Conservation (phyloP, 179 eudicot species). For the Amaranthus tricolor region DNA sequence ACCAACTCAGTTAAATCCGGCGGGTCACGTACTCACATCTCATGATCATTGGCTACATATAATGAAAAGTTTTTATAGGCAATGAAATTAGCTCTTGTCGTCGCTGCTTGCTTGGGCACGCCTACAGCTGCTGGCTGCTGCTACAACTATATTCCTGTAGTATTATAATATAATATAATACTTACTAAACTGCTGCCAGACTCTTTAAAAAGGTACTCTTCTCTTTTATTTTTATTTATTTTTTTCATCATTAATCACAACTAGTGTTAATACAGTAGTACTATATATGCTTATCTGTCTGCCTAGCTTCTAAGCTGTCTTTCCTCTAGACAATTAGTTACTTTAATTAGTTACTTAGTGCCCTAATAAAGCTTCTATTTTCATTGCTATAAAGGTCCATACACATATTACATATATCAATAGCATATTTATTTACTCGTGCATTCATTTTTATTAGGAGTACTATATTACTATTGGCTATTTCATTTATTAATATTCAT, state of each 20-base stretch:
- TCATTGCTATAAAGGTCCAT: too few relatives aligned
- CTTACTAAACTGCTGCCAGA: conserved; percentile 25
- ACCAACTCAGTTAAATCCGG: too few relatives aligned
- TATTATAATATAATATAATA: background rate
- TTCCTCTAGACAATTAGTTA: too few relatives aligned
- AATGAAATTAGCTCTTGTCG: conserved; percentile 18
- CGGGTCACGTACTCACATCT: too few relatives aligned
- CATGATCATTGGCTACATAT: background rate
- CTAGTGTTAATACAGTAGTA: background rate
- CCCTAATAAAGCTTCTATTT: too few relatives aligned
- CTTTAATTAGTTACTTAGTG: too few relatives aligned
- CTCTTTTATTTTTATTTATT: background rate
- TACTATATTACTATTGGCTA: too few relatives aligned
- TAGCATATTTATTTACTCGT: too few relatives aligned
- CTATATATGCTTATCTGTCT: conserved; percentile 1
- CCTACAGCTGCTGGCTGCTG: conserved; percentile 27
- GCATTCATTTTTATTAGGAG: too few relatives aligned
- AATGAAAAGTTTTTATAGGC: background rate
- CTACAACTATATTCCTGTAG: conserved; percentile 4
- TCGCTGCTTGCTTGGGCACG: conserved; percentile 35
- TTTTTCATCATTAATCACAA: background rate
- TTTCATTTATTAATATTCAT: too few relatives aligned
- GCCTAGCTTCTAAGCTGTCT: background rate
- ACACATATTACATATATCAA: too few relatives aligned
- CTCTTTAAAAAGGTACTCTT: conserved; percentile 35